phyloP scores from a whole-genome alignment of 2,329 filamentous ascomycete species.

The Ambrosiella xylebori region DNA sequence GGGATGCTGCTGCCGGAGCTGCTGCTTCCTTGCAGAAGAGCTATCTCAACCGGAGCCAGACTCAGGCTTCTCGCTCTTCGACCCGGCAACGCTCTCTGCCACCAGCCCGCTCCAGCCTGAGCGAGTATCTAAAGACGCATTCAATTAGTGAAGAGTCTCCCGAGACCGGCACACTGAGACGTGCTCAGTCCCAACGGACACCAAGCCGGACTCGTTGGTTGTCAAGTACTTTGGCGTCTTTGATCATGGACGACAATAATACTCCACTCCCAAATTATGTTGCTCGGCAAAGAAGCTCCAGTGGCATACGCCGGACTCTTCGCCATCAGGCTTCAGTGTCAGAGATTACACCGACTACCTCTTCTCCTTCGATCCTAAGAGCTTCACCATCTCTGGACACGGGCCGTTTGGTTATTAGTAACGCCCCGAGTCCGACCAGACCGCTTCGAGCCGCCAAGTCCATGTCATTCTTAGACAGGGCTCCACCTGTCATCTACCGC shows the following conservation, averaged over 20 bases:
- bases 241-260: background rate
- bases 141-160: background rate
- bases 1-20: conserved; percentile 6
- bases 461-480: conserved; percentile 12
- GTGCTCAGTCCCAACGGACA: background rate
- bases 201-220: background rate
- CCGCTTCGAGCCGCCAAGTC: conserved; percentile 11
- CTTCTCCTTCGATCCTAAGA: background rate
- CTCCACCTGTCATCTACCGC: conserved; percentile 1
- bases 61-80: background rate
- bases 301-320: background rate
- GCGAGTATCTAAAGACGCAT: background rate
- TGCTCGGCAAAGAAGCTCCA: background rate
- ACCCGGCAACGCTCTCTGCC: background rate
- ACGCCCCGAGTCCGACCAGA: background rate
- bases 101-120: background rate
- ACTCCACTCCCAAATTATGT: background rate
- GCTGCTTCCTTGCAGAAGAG: conserved; percentile 9
- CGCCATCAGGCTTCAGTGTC: conserved; percentile 2
- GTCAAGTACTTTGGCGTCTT: background rate
- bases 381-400: background rate
- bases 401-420: background rate
- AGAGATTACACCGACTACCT: background rate
- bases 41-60: background rate
- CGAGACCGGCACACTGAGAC: background rate